phyloP scores from a whole-genome alignment of 1,284 basidiomycete species.

The Clitocybe nebularis region DNA sequence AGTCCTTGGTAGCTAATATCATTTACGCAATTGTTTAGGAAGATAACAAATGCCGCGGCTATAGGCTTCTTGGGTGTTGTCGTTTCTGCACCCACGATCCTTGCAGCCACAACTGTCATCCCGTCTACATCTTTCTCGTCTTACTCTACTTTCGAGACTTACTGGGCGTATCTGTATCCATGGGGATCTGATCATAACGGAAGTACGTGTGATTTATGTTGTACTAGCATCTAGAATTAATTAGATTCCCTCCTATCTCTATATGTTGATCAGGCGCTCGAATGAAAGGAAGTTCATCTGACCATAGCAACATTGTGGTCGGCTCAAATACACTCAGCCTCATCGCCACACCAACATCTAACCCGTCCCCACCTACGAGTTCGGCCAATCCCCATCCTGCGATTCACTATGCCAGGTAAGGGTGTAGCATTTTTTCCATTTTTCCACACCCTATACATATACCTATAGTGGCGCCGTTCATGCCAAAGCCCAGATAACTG shows the following conservation, averaged over 20 bases:
- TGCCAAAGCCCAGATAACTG: constrained; percentile 39
- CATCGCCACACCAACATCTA: constrained; percentile 37
- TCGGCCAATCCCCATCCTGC: constrained; percentile 34
- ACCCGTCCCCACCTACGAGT: constrained; percentile 34
- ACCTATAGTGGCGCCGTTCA: constrained; percentile 34
- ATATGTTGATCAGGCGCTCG: constrained; percentile 38
- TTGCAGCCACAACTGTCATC: constrained; percentile 35
- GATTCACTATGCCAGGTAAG: constrained; percentile 36
- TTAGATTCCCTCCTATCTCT: too few relatives aligned
- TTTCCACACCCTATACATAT: neutral
- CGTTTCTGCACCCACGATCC: constrained; percentile 10
- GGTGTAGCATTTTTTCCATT: neutral
- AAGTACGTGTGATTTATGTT: constrained; percentile 31
- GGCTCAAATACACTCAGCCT: constrained; percentile 35
- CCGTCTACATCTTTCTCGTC: constrained; percentile 36
- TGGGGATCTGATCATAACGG: constrained; percentile 46
- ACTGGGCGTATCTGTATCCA: constrained; percentile 40
- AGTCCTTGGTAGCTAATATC: too few relatives aligned
- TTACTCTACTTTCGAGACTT: constrained; percentile 31
- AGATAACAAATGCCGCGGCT: constrained; percentile 1
- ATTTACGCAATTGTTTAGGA: constrained; percentile 1
- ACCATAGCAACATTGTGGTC: constrained; percentile 34
- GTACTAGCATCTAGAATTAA: too few relatives aligned
- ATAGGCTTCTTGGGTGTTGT: constrained; percentile 5
- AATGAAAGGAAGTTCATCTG: constrained; percentile 36